A percentile compares a stretch with the other conserved stretches of the same genome.
These are phyloP conservation scores for Neospora caninum DNA, from an alignment of 169 alveolate species.

Conservation along the genomic window DNA sequence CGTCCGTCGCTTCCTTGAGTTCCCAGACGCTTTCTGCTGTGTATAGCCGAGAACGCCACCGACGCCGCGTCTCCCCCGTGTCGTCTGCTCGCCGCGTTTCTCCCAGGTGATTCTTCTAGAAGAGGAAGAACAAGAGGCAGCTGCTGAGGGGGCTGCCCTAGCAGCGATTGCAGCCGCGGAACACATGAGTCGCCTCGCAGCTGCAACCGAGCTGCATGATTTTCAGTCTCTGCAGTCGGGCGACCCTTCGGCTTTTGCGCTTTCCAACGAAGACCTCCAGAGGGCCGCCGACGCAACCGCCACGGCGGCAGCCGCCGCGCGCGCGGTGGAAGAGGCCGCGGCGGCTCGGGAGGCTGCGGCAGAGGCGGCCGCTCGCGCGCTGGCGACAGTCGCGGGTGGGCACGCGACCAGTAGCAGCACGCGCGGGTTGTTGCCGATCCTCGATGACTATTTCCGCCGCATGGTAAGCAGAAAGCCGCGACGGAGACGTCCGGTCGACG, in stretches of 20 bases:
- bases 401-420: constrained; percentile 39
- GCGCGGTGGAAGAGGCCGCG: constrained; percentile 18
- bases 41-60: no score
- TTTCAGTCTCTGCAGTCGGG: neutral
- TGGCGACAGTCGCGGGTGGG: constrained; percentile 25
- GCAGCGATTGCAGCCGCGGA: constrained; percentile 45
- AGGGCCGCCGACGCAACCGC: neutral
- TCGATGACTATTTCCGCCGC: constrained; percentile 17
- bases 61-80: no score
- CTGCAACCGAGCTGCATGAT: neutral
- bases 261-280: neutral
- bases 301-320: neutral
- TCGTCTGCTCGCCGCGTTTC: neutral
- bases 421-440: neutral
- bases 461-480: constrained; percentile 8
- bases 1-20: no score
- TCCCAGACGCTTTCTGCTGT: no score
- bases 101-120: constrained; percentile 3
- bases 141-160: constrained; percentile 17
- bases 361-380: constrained; percentile 19
- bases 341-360: constrained; percentile 8
- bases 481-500: neutral
- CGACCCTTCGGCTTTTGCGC: neutral
- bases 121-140: constrained; percentile 15
- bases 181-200: neutral